Conservation (phyloP, 1,284 basidiomycete genomes). For the Marasmius fiardii region DNA sequence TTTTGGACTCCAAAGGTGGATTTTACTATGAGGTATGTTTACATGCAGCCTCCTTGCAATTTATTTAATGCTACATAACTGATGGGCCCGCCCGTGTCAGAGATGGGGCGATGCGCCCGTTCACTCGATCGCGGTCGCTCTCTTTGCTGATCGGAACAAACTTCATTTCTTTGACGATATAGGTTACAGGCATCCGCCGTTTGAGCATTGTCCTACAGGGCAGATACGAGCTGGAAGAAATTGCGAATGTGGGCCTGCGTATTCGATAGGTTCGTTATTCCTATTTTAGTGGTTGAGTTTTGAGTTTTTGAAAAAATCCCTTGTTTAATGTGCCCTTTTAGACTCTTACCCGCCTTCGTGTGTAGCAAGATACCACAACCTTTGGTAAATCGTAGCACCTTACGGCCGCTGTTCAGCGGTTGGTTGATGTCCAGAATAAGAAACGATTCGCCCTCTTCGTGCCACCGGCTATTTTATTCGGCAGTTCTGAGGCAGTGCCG, state of each 20-base stretch:
- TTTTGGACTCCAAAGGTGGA: conserved; percentile 77
- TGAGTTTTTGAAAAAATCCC: too few relatives aligned
- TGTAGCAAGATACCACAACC: too few relatives aligned
- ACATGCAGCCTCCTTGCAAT: background rate
- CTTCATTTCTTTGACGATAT: conserved; percentile 72
- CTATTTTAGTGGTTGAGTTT: too few relatives aligned
- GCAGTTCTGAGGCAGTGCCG: too few relatives aligned
- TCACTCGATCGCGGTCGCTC: conserved; percentile 72
- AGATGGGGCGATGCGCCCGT: conserved; percentile 86
- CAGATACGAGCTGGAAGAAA: conserved; percentile 40
- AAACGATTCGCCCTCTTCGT: too few relatives aligned
- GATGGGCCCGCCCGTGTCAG: conserved; percentile 27
- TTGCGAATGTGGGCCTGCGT: conserved; percentile 41
- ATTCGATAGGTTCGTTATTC: too few relatives aligned
- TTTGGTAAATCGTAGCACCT: too few relatives aligned
- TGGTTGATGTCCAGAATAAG: too few relatives aligned
- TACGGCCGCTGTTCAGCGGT: too few relatives aligned
- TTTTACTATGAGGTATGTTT: conserved; percentile 76
- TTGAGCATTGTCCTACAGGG: conserved; percentile 58
- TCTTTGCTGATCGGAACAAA: conserved; percentile 62
- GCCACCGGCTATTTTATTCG: too few relatives aligned
- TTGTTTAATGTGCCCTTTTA: too few relatives aligned
- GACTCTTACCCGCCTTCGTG: too few relatives aligned
- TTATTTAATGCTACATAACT: background rate
- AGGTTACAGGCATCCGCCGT: conserved; percentile 57